Conservation (phyloP, 345 rosid genomes). For the Salix koriyanagi region DNA sequence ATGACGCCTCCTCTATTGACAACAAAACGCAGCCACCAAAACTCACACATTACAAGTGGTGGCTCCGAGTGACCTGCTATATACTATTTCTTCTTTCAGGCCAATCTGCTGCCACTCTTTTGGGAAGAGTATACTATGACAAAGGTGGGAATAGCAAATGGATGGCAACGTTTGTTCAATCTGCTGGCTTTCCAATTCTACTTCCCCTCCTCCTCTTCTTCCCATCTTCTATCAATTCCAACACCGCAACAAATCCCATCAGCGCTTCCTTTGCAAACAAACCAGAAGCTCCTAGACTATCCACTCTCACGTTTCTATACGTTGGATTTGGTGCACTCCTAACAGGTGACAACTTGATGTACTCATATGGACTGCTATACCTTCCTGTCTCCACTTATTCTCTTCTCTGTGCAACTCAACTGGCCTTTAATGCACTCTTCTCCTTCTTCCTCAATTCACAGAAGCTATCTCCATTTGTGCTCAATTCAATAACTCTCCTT, state of each 20-base stretch:
- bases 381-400: constrained; percentile 60
- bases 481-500: constrained; percentile 50
- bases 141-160: constrained; percentile 65
- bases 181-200: constrained; percentile 52
- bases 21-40: constrained; percentile 15
- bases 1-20: constrained; percentile 2
- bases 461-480: constrained; percentile 41
- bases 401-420: constrained; percentile 44
- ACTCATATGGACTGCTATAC: constrained; percentile 49
- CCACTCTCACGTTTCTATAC: constrained; percentile 30
- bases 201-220: constrained; percentile 37
- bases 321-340: constrained; percentile 37
- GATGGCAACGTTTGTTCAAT: constrained; percentile 62
- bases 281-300: constrained; percentile 5
- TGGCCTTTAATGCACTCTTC: constrained; percentile 54
- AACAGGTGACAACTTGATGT: constrained; percentile 48
- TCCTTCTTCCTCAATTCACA: constrained; percentile 50
- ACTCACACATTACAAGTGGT: constrained; percentile 36
- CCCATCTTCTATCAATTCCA: constrained; percentile 13
- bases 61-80: constrained; percentile 37
- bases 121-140: constrained; percentile 51
- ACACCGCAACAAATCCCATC: background rate
- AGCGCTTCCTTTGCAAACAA: background rate
- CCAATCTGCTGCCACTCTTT: constrained; percentile 45
- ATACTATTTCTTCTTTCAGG: constrained; percentile 36